phyloP scores from a whole-genome alignment of 208 protist species.

The Acanthamoeba polyphaga region DNA sequence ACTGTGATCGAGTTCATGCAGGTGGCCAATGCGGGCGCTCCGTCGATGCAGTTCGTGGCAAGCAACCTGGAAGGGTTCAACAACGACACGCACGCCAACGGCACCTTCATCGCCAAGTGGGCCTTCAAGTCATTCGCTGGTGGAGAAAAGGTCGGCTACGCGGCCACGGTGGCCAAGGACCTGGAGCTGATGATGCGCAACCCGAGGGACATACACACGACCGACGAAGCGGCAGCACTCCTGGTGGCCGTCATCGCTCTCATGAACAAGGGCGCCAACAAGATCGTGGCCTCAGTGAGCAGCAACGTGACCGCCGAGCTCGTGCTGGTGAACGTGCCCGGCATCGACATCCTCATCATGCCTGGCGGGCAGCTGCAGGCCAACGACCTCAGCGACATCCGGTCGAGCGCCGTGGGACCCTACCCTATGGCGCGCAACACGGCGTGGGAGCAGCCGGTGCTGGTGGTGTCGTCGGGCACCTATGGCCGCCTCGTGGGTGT shows the following conservation, averaged over 20 bases:
- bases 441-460: conserved; percentile 54
- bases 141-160: conserved; percentile 4
- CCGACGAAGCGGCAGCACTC: conserved; percentile 24
- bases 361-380: conserved; percentile 42
- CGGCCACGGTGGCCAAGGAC: conserved; percentile 17
- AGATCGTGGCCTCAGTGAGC: conserved; percentile 70
- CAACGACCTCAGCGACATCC: conserved; percentile 28
- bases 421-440: conserved; percentile 12
- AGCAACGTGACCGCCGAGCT: not conserved
- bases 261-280: conserved; percentile 66
- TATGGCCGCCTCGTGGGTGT: conserved; percentile 25
- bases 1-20: not conserved
- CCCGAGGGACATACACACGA: not conserved
- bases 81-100: not conserved
- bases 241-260: conserved; percentile 6
- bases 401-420: not conserved
- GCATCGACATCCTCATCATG: conserved; percentile 72
- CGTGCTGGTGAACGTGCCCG: conserved; percentile 12
- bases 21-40: not conserved
- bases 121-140: conserved; percentile 8
- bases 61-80: conserved; percentile 51
- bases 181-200: not conserved
- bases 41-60: not conserved
- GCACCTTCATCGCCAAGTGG: not conserved
- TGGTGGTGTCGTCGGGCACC: conserved; percentile 37